A percentile compares a stretch with the other conserved stretches of the same genome.
Evolutionary conservation across 2,329 filamentous ascomycete species (phyloP).

Genomic region (Alternaria arbusti): DNA sequence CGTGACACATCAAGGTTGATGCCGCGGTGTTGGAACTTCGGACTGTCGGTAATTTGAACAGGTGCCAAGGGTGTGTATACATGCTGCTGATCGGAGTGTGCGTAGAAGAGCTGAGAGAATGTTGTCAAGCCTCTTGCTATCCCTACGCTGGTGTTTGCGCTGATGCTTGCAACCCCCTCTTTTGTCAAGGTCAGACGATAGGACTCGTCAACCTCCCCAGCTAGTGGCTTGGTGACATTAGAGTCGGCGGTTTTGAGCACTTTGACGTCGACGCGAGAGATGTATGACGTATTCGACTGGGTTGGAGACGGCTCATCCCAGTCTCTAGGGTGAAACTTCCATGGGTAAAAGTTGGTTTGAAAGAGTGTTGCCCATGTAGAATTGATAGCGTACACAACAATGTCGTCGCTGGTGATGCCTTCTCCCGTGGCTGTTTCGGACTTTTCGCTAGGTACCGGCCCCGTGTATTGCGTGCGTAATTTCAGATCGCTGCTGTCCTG

Average conservation of each 20-base stretch:
- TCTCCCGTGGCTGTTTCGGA: not conserved
- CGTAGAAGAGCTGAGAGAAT: slow-evolving; percentile 80
- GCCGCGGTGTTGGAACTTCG: slow-evolving; percentile 78
- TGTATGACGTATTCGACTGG: slow-evolving; percentile 52
- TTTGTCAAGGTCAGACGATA: slow-evolving; percentile 70
- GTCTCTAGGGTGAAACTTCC: slow-evolving; percentile 74
- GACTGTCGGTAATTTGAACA: slow-evolving; percentile 73
- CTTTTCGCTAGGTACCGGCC: slow-evolving; percentile 7
- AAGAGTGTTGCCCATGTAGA: slow-evolving; percentile 70
- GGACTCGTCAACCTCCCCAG: slow-evolving; percentile 74
- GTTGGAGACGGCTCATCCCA: slow-evolving; percentile 65
- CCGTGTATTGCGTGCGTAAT: slow-evolving; percentile 15
- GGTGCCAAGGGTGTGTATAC: slow-evolving; percentile 75
- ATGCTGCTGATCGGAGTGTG: slow-evolving; percentile 63
- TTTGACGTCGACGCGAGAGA: slow-evolving; percentile 67
- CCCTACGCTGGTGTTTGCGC: slow-evolving; percentile 70
- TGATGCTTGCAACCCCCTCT: slow-evolving; percentile 67
- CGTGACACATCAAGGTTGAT: slow-evolving; percentile 80
- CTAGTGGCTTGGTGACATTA: slow-evolving; percentile 65
- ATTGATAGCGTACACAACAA: slow-evolving; percentile 55
- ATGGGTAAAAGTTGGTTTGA: slow-evolving; percentile 73
- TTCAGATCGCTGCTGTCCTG: slow-evolving; percentile 18
- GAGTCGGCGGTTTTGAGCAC: slow-evolving; percentile 63
- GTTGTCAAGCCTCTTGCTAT: slow-evolving; percentile 76
- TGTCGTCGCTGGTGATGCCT: slow-evolving; percentile 56